phyloP scores from a whole-genome alignment of 129 eudicot species.

The Glebionis coronaria region DNA sequence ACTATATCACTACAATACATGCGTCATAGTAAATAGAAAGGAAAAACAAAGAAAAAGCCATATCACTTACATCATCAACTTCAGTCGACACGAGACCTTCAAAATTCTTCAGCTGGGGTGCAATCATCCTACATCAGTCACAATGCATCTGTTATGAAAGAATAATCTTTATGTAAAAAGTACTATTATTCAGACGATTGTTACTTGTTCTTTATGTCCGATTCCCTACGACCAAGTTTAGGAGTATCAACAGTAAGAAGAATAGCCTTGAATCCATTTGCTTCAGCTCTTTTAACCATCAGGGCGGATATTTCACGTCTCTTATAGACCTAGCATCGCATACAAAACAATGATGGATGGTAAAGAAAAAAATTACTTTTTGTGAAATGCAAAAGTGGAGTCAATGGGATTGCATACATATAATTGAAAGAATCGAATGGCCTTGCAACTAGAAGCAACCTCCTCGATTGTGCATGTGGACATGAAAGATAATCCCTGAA shows the following conservation, averaged over 20 bases:
- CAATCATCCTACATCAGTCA: conserved; percentile 60
- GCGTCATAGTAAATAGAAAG: background rate
- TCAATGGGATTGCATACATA: conserved; percentile 45
- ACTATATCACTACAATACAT: background rate
- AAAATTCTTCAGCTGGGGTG: conserved; percentile 77
- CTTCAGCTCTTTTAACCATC: conserved; percentile 86
- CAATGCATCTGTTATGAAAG: background rate
- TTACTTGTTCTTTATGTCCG: conserved; percentile 88
- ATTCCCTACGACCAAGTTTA: conserved; percentile 87
- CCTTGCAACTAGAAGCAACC: conserved; percentile 82
- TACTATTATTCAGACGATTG: background rate
- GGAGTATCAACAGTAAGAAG: conserved; percentile 83
- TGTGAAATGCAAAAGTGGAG: conserved; percentile 13
- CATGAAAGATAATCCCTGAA: conserved; percentile 66
- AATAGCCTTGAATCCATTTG: conserved; percentile 82
- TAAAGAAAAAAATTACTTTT: background rate
- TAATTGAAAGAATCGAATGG: conserved; percentile 75
- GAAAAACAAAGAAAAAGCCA: background rate
- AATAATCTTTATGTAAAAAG: background rate
- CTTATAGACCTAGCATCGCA: conserved; percentile 49
- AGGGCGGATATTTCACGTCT: conserved; percentile 58
- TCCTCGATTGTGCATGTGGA: conserved; percentile 84
- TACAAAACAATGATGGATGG: background rate
- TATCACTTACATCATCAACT: conserved; percentile 51
- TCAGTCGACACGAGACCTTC: conserved; percentile 73